Conservation (phyloP, 805 yeast species). For the Kurtzmaniella cleridarum region DNA sequence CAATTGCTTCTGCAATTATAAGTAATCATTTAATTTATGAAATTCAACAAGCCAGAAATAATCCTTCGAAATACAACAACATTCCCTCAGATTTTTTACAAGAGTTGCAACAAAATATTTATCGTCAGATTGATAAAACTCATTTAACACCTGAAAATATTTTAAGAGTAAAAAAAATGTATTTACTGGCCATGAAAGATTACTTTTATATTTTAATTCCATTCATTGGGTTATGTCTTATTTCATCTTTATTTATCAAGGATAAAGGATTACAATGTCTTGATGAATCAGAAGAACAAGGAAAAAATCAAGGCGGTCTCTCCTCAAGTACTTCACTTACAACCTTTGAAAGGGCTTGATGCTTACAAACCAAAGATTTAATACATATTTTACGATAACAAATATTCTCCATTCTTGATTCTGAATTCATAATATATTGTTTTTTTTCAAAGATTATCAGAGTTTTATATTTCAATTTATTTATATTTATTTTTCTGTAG, state of each 20-base stretch:
- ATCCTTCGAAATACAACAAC: slow-evolving; percentile 6
- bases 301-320: slow-evolving; percentile 3
- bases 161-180: slow-evolving; percentile 19
- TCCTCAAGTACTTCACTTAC: neutral
- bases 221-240: slow-evolving; percentile 27
- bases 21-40: slow-evolving; percentile 24
- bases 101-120: slow-evolving; percentile 21
- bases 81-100: slow-evolving; percentile 12
- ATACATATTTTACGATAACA: too few relatives aligned
- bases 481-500: too few relatives aligned
- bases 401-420: too few relatives aligned
- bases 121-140: slow-evolving; percentile 17
- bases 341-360: too few relatives aligned
- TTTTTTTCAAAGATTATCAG: too few relatives aligned
- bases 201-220: slow-evolving; percentile 34
- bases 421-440: too few relatives aligned
- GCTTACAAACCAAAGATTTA: too few relatives aligned
- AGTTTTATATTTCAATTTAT: too few relatives aligned
- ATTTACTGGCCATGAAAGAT: slow-evolving; percentile 26
- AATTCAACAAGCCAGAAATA: slow-evolving; percentile 13
- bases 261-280: slow-evolving; percentile 34
- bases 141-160: slow-evolving; percentile 15
- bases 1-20: slow-evolving; percentile 36
- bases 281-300: slow-evolving; percentile 26
- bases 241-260: slow-evolving; percentile 22